Evolutionary conservation across 2,329 filamentous ascomycete species (phyloP).

Genomic region (Biscogniauxia marginata): DNA sequence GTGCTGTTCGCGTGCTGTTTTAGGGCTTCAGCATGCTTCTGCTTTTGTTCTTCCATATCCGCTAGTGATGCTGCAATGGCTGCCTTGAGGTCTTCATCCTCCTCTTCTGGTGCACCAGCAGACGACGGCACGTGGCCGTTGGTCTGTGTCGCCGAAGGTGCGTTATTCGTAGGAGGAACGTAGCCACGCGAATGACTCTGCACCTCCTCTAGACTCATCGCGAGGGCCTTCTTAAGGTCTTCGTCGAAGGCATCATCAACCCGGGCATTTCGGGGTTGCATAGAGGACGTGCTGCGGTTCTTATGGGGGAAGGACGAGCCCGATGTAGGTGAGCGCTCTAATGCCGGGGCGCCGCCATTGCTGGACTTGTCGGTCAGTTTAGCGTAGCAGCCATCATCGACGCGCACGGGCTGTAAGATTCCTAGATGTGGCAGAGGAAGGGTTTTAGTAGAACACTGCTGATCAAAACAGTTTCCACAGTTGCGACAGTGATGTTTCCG

Average conservation of each 20-base stretch:
- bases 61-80: conserved; percentile 92
- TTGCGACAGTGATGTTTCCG: conserved; percentile 98
- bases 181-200: conserved; percentile 74
- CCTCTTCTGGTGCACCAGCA: conserved; percentile 66
- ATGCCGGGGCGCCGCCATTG: conserved; percentile 34
- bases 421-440: conserved; percentile 89
- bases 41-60: conserved; percentile 98
- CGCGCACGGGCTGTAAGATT: conserved; percentile 85
- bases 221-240: conserved; percentile 86
- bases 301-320: conserved; percentile 52
- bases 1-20: conserved; percentile 71
- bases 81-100: conserved; percentile 89
- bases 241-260: conserved; percentile 92
- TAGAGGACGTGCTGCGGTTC: conserved; percentile 62
- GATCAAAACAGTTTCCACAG: conserved; percentile 96
- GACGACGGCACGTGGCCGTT: conserved; percentile 36
- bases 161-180: conserved; percentile 54
- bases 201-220: conserved; percentile 96
- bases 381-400: conserved; percentile 92
- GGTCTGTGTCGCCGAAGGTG: conserved; percentile 27
- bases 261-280: conserved; percentile 88
- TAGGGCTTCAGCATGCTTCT: conserved; percentile 78
- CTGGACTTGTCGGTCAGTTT: conserved; percentile 79
- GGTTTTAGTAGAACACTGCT: conserved; percentile 87
- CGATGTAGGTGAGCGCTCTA: conserved; percentile 44